A percentile compares a stretch with the other conserved stretches of the same genome.
Evolutionary conservation across 768 basidiomycete species (phyloP).

Genomic region (Udeniomyces megalosporus): DNA sequence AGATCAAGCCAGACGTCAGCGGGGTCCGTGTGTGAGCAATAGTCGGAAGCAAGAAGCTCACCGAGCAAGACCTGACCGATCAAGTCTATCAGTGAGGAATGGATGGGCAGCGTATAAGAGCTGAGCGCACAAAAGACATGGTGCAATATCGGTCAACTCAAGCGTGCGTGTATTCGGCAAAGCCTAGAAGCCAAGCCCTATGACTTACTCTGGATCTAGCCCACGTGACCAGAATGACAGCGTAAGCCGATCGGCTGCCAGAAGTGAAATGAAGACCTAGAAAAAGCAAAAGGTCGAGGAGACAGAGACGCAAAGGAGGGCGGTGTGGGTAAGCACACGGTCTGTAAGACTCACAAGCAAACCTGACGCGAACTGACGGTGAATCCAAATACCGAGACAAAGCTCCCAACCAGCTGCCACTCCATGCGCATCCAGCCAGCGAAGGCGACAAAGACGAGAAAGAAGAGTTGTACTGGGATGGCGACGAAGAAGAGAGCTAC

Average conservation of each 20-base stretch:
- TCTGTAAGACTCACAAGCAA: no score
- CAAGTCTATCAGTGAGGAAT: constrained; percentile 75
- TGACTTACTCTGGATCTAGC: constrained; percentile 57
- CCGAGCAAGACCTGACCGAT: constrained; percentile 57
- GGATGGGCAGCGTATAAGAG: constrained; percentile 81
- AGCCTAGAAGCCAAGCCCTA: no score
- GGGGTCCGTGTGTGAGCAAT: not conserved
- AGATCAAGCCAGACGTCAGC: not conserved
- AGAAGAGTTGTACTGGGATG: constrained; percentile 61
- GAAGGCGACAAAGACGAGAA: constrained; percentile 46
- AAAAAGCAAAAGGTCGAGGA: not conserved
- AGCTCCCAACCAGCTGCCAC: constrained; percentile 49
- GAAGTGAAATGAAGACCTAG: constrained; percentile 57
- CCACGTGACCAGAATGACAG: constrained; percentile 58
- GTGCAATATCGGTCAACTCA: no score
- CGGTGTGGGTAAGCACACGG: no score
- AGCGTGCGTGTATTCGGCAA: no score
- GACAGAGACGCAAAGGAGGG: not conserved
- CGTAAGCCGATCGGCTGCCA: constrained; percentile 50
- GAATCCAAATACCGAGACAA: constrained; percentile 53
- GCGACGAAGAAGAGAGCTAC: constrained; percentile 54
- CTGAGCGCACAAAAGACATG: constrained; percentile 11
- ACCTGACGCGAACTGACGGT: constrained; percentile 43
- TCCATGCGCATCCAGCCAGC: constrained; percentile 61
- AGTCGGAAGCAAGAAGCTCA: not conserved